Base-by-base conservation (phyloP, 768 basidiomycete genomes). In the Leccinum subtestaceum region DNA sequence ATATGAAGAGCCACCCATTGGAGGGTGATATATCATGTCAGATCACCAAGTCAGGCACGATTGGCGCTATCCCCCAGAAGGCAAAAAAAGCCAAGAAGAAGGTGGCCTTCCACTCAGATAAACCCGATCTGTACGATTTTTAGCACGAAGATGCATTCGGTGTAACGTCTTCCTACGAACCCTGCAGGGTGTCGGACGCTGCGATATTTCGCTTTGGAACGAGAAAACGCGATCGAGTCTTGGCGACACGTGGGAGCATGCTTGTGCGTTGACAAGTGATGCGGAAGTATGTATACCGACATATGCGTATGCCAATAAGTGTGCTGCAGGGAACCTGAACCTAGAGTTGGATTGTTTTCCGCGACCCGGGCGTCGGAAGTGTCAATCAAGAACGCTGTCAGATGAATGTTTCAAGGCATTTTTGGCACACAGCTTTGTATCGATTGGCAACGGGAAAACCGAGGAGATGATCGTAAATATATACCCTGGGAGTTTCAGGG, bases 121-220 rank as follows among this genome's bases (percentile, higher is more conserved):
- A 78, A 59, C 85, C 84, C 31, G 89, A 90, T 61, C 63, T 91
- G 72, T 91, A 90, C 68, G 89, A 88, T 66, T 90, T 89, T 70
- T 90, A 74, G 81, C 36, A 40, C 19, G 31, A 19, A 45, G 43
- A 45, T 45, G 19, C 5, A 57, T 23, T 31, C 31, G 13, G 13
- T 38, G 47, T 32, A 19, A 23, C 21, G 13, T 15, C 25, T 36
- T 58, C 12, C 25, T 31, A 31, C 29, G 19, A n/a, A 31, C 29
- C 15, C 23, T 55, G 27, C 19, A 13, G 19, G 17, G n/a, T 25
- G 9, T 19, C 13, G 53, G 50, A 51, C 12, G 32, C 29, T 8
- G 31, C 50, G 50, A n/a, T 21, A 29, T 49, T 17, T 29, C 4
- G 11, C 27, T 50, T 15, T 27, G 23, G n/a, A 19, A 31, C 21